Evolutionary conservation across 192 early-diverging fungal species (phyloP).

Genomic region (Linnemannia hyalina): DNA sequence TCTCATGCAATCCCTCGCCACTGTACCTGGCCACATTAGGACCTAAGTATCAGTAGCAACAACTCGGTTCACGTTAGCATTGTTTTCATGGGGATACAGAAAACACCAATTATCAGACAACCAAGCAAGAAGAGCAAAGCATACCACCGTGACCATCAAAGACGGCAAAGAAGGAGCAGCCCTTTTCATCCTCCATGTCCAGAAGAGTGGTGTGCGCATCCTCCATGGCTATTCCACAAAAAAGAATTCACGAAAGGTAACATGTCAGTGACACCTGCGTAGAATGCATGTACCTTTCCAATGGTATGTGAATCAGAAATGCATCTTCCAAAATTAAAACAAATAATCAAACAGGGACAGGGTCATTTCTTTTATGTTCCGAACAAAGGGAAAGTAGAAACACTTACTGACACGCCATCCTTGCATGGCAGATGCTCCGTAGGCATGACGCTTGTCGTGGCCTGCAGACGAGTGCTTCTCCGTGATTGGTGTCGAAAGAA

Average conservation of each 20-base stretch:
- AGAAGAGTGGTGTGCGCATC: constrained; percentile 95
- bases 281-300: not conserved
- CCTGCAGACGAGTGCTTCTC: constrained; percentile 88
- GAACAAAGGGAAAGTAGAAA: constrained; percentile 5
- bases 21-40: constrained; percentile 86
- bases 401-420: constrained; percentile 96
- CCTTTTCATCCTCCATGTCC: constrained; percentile 73
- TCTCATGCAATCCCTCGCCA: constrained; percentile 81
- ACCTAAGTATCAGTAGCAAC: constrained; percentile 55
- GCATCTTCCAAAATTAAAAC: not conserved
- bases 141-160: constrained; percentile 96
- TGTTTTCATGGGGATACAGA: not conserved
- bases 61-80: not conserved
- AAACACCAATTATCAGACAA: not conserved
- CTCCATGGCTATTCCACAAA: constrained; percentile 85
- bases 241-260: not conserved
- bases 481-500: constrained; percentile 91
- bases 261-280: not conserved
- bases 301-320: not conserved
- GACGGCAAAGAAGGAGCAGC: constrained; percentile 92
- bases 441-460: constrained; percentile 80
- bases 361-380: not conserved
- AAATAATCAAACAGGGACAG: not conserved
- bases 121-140: not conserved
- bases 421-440: constrained; percentile 95